phyloP scores from a whole-genome alignment of 768 basidiomycete species.

The Trametes coccinea region DNA sequence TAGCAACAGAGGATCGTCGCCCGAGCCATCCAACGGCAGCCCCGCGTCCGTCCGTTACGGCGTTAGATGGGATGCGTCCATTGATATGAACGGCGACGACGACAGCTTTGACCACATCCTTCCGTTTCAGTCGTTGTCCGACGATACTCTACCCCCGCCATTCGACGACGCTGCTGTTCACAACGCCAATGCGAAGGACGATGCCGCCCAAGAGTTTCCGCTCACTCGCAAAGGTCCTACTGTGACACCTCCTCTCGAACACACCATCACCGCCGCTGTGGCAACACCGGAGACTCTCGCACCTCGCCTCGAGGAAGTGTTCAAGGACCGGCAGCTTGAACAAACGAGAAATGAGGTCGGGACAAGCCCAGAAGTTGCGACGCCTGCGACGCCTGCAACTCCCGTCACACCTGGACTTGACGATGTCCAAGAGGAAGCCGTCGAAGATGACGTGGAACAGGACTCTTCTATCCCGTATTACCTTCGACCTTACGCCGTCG shows the following conservation, averaged over 20 bases:
- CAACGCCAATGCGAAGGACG: background rate
- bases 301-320: no score
- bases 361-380: no score
- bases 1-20: background rate
- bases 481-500: constrained; percentile 68
- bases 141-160: background rate
- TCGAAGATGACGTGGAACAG: constrained; percentile 44
- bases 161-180: background rate
- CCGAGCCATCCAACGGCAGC: background rate
- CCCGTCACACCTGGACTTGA: constrained; percentile 22
- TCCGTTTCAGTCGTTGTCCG: background rate
- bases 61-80: background rate
- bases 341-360: no score
- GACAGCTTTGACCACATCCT: background rate
- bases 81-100: background rate
- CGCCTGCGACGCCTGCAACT: constrained; percentile 14
- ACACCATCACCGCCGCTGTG: no score
- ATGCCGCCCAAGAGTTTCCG: background rate
- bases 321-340: no score
- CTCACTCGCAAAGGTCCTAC: background rate
- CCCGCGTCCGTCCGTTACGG: background rate
- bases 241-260: no score
- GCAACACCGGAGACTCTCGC: no score
- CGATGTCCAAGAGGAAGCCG: constrained; percentile 36
- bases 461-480: constrained; percentile 43